phyloP scores from a whole-genome alignment of 2,329 filamentous ascomycete species.

The Lachnellula arida region DNA sequence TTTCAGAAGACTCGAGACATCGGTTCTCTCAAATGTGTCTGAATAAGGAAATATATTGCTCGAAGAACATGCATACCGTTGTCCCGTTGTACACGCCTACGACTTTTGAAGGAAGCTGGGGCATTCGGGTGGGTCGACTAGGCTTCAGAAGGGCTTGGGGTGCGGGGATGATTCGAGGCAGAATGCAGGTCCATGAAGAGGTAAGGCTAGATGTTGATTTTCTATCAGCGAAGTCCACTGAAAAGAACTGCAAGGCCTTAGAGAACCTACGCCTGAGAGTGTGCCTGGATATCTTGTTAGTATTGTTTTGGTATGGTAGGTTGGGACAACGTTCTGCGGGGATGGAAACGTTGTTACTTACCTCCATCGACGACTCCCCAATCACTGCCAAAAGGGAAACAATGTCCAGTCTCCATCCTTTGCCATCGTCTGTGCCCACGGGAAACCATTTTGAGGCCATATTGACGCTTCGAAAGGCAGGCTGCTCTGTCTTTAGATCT shows the following conservation, averaged over 20 bases:
- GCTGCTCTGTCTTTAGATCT: not conserved
- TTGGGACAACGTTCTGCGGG: too few relatives aligned
- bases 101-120: constrained; percentile 49
- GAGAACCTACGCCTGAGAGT: constrained; percentile 42
- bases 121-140: constrained; percentile 50
- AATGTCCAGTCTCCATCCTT: constrained; percentile 54
- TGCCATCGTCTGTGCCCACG: constrained; percentile 32
- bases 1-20: too few relatives aligned
- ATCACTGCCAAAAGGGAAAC: constrained; percentile 60
- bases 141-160: constrained; percentile 58
- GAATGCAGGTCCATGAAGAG: constrained; percentile 51
- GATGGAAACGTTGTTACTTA: too few relatives aligned
- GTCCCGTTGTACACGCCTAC: constrained; percentile 55
- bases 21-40: too few relatives aligned
- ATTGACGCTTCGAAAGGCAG: not conserved
- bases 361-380: constrained; percentile 52
- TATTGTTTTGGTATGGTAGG: too few relatives aligned
- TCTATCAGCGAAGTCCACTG: not conserved
- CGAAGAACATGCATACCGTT: constrained; percentile 22
- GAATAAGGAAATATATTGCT: too few relatives aligned
- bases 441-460: constrained; percentile 39
- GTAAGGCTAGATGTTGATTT: constrained; percentile 37
- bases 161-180: constrained; percentile 57
- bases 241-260: not conserved
- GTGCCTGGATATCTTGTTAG: constrained; percentile 19